Conservation (phyloP, 176 grass and related monocot genomes). For the Carex cristatella region DNA sequence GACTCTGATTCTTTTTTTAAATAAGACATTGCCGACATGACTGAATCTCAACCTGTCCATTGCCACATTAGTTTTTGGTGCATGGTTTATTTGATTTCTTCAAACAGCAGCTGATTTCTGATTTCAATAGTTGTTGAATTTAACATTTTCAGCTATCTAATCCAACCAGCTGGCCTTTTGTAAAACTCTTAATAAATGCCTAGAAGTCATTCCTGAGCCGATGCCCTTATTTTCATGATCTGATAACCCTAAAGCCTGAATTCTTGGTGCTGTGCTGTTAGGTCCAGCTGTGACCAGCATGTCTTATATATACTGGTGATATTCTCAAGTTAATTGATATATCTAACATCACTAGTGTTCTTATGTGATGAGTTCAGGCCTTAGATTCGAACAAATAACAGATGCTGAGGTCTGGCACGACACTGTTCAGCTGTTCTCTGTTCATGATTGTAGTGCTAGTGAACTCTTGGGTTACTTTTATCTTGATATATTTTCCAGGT, state of each 20-base stretch:
- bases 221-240: background rate
- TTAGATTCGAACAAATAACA: slow-evolving; percentile 77
- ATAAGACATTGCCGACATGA: background rate
- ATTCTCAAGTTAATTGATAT: slow-evolving; percentile 12
- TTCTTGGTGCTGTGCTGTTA: background rate
- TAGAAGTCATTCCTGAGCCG: background rate
- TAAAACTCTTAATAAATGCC: background rate
- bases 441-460: slow-evolving; percentile 66
- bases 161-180: background rate
- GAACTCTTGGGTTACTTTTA: slow-evolving; percentile 92
- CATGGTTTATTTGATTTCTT: slow-evolving; percentile 1
- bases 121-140: background rate
- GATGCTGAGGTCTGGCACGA: slow-evolving; percentile 87
- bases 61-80: background rate
- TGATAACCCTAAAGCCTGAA: background rate
- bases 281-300: background rate
- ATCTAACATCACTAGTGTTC: slow-evolving; percentile 11
- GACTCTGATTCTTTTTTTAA: background rate
- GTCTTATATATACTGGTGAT: background rate
- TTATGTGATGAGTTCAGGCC: slow-evolving; percentile 41
- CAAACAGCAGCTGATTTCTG: background rate
- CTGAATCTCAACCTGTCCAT: background rate
- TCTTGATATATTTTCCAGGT: slow-evolving; percentile 85
- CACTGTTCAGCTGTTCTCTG: slow-evolving; percentile 70
- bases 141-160: background rate